Conservation (phyloP, 2,329 filamentous ascomycete species). For the Colletotrichum graminicola region DNA sequence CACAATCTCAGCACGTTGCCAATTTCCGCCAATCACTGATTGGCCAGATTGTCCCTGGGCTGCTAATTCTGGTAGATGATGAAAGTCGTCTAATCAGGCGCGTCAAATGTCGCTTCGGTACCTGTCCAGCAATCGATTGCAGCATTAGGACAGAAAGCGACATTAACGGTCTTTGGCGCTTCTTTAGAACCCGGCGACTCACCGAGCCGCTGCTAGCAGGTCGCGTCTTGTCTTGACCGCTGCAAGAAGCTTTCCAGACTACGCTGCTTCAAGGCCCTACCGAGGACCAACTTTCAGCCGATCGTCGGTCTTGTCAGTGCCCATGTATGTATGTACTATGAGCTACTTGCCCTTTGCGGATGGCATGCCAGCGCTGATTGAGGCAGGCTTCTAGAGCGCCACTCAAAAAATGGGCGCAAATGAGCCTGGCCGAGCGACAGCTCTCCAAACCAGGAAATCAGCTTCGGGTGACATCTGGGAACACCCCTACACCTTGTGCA, state of each 20-base stretch:
- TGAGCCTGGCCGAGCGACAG: slow-evolving; percentile 27
- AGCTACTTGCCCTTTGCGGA: slow-evolving; percentile 34
- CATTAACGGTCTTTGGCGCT: slow-evolving; percentile 45
- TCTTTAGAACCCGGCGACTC: slow-evolving; percentile 43
- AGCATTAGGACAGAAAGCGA: slow-evolving; percentile 24
- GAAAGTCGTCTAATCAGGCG: slow-evolving; percentile 26
- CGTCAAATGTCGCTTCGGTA: slow-evolving; percentile 18
- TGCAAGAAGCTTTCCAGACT: slow-evolving; percentile 5
- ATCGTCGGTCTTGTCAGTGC: background rate
- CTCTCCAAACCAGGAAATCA: slow-evolving; percentile 42
- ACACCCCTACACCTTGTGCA: slow-evolving; percentile 36
- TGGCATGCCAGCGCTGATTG: slow-evolving; percentile 40
- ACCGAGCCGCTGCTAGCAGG: slow-evolving; percentile 30
- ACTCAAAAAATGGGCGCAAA: slow-evolving; percentile 34
- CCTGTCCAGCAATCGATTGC: background rate
- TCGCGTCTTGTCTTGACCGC: slow-evolving; percentile 14
- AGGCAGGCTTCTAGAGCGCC: slow-evolving; percentile 40
- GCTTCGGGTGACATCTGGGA: slow-evolving; percentile 34
- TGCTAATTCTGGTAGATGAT: slow-evolving; percentile 17
- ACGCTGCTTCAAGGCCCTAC: slow-evolving; percentile 21
- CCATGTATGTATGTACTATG: background rate
- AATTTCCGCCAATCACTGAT: slow-evolving; percentile 43
- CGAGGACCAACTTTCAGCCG: slow-evolving; percentile 7
- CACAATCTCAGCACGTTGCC: slow-evolving; percentile 22
- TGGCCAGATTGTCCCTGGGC: slow-evolving; percentile 27